phyloP scores from a whole-genome alignment of 2,329 filamentous ascomycete species.

The Thelonectria olida region DNA sequence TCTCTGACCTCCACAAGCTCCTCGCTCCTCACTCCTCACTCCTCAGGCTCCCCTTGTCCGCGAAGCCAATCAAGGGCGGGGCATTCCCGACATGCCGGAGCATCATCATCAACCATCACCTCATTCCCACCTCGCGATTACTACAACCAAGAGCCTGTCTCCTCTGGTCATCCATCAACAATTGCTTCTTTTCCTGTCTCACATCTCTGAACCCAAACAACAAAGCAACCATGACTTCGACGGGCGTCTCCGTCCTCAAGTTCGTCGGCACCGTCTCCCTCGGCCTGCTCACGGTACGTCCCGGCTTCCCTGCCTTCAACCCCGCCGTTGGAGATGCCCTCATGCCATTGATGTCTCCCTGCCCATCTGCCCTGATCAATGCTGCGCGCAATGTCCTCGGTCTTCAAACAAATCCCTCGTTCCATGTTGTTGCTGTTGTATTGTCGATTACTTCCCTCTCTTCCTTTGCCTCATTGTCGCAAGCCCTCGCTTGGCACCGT shows the following conservation, averaged over 20 bases:
- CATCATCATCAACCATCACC: conserved; percentile 27
- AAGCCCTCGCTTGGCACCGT: neutral
- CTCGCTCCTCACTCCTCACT: too few species aligned
- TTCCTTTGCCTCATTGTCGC: neutral
- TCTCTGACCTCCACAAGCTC: too few species aligned
- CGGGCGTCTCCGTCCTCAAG: conserved; percentile 81
- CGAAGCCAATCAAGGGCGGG: conserved; percentile 20
- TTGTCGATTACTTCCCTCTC: neutral
- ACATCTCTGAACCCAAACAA: too few species aligned
- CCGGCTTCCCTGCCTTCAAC: neutral
- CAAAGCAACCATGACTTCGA: conserved; percentile 72
- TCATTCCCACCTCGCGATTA: conserved; percentile 17
- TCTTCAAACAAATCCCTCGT: neutral
- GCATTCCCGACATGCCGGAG: conserved; percentile 18
- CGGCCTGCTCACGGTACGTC: conserved; percentile 84
- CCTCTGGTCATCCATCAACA: neutral
- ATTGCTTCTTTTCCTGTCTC: conserved; percentile 10
- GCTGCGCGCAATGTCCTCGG: neutral
- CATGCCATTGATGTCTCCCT: neutral
- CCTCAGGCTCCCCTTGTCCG: conserved; percentile 16
- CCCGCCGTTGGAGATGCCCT: neutral
- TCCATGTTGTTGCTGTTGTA: neutral
- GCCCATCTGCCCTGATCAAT: neutral
- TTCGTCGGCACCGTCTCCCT: conserved; percentile 92
- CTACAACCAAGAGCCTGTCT: too few species aligned